phyloP scores from a whole-genome alignment of 169 alveolate genomes.

The Plasmodium gallinaceum region DNA sequence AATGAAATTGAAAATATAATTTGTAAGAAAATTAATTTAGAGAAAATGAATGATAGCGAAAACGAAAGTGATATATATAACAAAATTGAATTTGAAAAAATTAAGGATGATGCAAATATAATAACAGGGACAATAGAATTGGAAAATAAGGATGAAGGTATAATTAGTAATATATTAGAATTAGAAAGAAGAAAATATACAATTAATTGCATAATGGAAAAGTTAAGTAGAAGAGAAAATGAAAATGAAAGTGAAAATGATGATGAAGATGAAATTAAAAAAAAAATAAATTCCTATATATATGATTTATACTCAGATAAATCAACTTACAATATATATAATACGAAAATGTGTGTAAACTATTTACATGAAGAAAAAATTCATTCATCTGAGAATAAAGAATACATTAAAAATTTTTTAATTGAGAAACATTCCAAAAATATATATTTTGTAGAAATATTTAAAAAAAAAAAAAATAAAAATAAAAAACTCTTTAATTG shows the following conservation, averaged over 20 bases:
- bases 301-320: constrained; percentile 65
- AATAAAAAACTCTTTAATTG: background rate
- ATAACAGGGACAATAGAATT: constrained; percentile 25
- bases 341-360: constrained; percentile 65
- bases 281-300: constrained; percentile 22
- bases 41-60: constrained; percentile 13
- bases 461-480: constrained; percentile 37
- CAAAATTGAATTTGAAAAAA: constrained; percentile 33
- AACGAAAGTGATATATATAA: constrained; percentile 20
- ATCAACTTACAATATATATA: constrained; percentile 38
- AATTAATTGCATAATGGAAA: constrained; percentile 65
- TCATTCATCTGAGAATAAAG: constrained; percentile 59
- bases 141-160: constrained; percentile 46
- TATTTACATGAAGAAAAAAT: constrained; percentile 60
- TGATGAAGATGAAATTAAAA: constrained; percentile 5
- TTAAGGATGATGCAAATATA: constrained; percentile 26
- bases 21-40: constrained; percentile 39
- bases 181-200: constrained; percentile 70
- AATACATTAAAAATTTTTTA: constrained; percentile 53
- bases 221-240: constrained; percentile 32
- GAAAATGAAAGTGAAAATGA: constrained; percentile 6
- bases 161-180: constrained; percentile 57
- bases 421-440: constrained; percentile 27
- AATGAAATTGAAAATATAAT: constrained; percentile 55
- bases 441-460: constrained; percentile 45